Evolutionary conservation across 2,329 filamentous ascomycete species (phyloP), one percentile per base, ranked within the genome.

Genomic region (Mariannaea elegans): DNA sequence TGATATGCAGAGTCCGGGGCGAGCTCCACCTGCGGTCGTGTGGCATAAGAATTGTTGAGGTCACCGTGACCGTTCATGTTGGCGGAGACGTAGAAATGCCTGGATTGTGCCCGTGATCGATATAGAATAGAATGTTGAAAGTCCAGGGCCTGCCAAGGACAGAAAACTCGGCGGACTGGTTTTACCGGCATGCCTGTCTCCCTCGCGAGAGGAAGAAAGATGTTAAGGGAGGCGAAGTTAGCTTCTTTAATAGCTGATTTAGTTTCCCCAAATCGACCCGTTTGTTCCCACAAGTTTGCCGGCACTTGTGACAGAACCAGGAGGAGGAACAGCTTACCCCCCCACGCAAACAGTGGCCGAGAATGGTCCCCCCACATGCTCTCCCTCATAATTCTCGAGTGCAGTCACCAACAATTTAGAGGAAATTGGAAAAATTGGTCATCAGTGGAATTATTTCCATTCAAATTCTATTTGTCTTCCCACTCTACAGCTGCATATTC

Each of bases 401-500:
- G 12, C 13, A 13, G 2, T 49, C 23, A 9, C 12, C 21, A 29
- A 31, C 12, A 12, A 16, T 21, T 18, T 32, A n/a, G 27, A 47
- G 44, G 44, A 14, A 34, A 16, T n/a, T 19, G 14, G 27, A 7
- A 46, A 24, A 46, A 32, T 34, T 14, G 9, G 42, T 13, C 24
- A 29, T 27, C 24, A 47, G 7, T 10, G 3, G 3, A 48, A 21
- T 32, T 29, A 36, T 19, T 45, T 36, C 3, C 8, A 54, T 19
- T 39, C 14, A 16, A 34, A 6, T 1, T 3, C 23, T 34, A 59
- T 13, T 52, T 34, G 8, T n/a, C 21, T 21, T 10, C 42, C 78
- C 78, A 80, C 2, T 69, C 65, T 9, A 64, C 57, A 1, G 68
- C 71, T 19, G 80, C 76, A 59, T 81, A 85, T 39, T 74, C 82